phyloP scores from a whole-genome alignment of 1,284 basidiomycete genomes.

The Marasmius oreades region DNA sequence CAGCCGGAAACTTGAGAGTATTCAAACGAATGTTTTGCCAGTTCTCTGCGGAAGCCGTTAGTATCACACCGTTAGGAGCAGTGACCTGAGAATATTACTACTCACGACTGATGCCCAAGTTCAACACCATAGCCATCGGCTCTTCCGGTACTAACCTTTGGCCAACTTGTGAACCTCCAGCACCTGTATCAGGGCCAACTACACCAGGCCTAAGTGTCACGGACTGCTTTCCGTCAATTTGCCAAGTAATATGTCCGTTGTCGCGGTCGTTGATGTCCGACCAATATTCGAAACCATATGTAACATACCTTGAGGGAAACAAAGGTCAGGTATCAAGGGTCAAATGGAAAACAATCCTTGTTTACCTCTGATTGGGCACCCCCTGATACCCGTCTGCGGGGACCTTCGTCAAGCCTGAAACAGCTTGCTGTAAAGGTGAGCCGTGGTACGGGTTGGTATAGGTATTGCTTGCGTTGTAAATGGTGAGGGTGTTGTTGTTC shows the following conservation, averaged over 20 bases:
- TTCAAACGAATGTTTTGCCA: slow-evolving; percentile 44
- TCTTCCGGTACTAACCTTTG: slow-evolving; percentile 72
- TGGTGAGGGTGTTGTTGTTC: slow-evolving; percentile 41
- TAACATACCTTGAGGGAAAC: background rate
- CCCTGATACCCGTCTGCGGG: slow-evolving; percentile 58
- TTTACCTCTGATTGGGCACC: slow-evolving; percentile 39
- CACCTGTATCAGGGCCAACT: slow-evolving; percentile 49
- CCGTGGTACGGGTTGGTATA: slow-evolving; percentile 57
- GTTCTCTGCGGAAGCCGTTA: slow-evolving; percentile 35
- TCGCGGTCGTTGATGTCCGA: slow-evolving; percentile 49
- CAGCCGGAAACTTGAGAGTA: slow-evolving; percentile 59
- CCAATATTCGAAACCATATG: slow-evolving; percentile 66
- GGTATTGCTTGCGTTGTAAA: slow-evolving; percentile 46
- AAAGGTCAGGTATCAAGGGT: background rate
- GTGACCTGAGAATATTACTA: slow-evolving; percentile 15
- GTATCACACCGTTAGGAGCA: background rate
- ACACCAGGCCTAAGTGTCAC: slow-evolving; percentile 52
- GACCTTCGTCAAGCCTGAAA: slow-evolving; percentile 47
- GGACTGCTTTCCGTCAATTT: slow-evolving; percentile 47
- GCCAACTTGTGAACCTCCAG: slow-evolving; percentile 44
- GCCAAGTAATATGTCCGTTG: slow-evolving; percentile 67
- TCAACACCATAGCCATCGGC: slow-evolving; percentile 66
- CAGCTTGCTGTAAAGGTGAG: slow-evolving; percentile 51
- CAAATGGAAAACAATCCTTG: slow-evolving; percentile 40
- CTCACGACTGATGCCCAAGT: slow-evolving; percentile 63